Evolutionary conservation across 208 protist genomes (phyloP).

Genomic region (Trypanosoma grayi): DNA sequence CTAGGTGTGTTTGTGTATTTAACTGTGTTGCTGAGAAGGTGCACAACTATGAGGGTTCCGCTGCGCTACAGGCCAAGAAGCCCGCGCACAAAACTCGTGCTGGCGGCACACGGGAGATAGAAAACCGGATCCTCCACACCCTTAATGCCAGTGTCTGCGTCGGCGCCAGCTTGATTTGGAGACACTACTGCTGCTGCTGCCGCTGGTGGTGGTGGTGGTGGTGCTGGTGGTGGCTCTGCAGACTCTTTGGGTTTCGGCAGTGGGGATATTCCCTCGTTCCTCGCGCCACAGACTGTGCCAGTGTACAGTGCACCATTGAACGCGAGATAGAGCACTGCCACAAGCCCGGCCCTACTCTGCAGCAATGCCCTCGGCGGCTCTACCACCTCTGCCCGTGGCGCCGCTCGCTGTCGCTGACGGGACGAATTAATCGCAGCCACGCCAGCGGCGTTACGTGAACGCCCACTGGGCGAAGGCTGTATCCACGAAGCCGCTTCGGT

Average conservation of each 20-base stretch:
- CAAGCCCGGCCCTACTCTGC: conserved; percentile 40
- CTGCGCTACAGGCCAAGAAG: conserved; percentile 32
- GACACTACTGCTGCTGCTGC: not conserved
- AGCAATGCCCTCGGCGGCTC: conserved; percentile 1
- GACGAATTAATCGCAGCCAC: not conserved
- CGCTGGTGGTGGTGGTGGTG: not conserved
- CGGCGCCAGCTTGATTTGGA: not conserved
- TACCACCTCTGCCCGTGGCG: not conserved
- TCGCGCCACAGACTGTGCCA: conserved; percentile 10
- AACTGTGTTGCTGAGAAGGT: conserved; percentile 5
- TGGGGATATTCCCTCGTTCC: not conserved
- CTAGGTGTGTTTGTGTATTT: no score
- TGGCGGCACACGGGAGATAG: conserved; percentile 35
- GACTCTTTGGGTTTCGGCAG: not conserved
- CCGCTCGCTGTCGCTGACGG: conserved; percentile 2
- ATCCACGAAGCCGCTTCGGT: not conserved
- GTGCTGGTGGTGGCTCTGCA: not conserved
- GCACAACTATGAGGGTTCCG: not conserved
- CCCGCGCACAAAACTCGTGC: conserved; percentile 40
- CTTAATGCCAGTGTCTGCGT: no score
- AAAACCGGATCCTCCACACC: conserved; percentile 14
- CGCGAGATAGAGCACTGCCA: conserved; percentile 69
- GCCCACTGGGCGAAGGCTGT: conserved; percentile 11
- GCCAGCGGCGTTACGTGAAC: not conserved
- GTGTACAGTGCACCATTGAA: conserved; percentile 56